A percentile compares a stretch with the other conserved stretches of the same genome.
Conservation (phyloP, 371 early-diverging fungal genomes). For the Lichtheimia hyalospora region DNA sequence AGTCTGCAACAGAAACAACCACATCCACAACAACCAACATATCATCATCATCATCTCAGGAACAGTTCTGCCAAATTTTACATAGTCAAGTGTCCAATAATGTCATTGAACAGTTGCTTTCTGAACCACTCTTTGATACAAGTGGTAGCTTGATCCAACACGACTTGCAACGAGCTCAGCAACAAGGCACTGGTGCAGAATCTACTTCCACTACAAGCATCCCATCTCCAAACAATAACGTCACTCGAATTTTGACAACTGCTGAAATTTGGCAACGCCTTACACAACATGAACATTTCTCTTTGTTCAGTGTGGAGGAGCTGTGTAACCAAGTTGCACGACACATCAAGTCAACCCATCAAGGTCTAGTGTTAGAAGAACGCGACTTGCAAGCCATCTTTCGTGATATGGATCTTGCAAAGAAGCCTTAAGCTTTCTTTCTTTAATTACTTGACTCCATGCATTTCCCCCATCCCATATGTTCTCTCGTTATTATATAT, state of each 20-base stretch:
- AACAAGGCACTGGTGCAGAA: conserved; percentile 10
- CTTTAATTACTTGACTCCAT: background rate
- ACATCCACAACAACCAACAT: background rate
- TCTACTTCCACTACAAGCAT: conserved; percentile 5
- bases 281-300: conserved; percentile 49
- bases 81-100: conserved; percentile 27
- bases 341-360: conserved; percentile 53
- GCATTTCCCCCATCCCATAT: background rate
- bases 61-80: conserved; percentile 24
- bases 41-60: background rate
- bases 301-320: conserved; percentile 34
- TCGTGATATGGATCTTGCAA: conserved; percentile 20
- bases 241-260: conserved; percentile 22
- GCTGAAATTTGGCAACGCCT: conserved; percentile 55
- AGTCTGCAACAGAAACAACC: background rate
- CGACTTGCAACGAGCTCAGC: background rate
- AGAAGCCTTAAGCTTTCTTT: background rate
- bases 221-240: background rate
- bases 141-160: conserved; percentile 29
- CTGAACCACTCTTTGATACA: conserved; percentile 44
- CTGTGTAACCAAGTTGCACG: conserved; percentile 48
- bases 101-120: conserved; percentile 29
- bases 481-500: background rate
- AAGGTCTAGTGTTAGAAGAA: conserved; percentile 53
- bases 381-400: conserved; percentile 27